These are phyloP conservation scores for Nothopassalora personata DNA, from an alignment of 2,329 filamentous ascomycete genomes.

Conservation along the genomic window DNA sequence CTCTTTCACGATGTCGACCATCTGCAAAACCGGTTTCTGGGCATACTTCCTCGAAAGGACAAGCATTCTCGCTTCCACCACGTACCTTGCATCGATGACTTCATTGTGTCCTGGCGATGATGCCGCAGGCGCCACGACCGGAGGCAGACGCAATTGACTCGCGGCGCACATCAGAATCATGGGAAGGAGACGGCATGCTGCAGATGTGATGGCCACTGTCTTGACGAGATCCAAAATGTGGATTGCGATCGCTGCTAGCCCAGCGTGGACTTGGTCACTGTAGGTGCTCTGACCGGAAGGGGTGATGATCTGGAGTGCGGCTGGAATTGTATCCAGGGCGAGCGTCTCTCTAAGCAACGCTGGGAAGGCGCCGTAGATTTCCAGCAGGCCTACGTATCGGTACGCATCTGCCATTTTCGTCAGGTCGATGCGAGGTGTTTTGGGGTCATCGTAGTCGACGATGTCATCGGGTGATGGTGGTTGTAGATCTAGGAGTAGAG, in stretches of 20 bases:
- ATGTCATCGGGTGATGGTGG: slow-evolving; percentile 46
- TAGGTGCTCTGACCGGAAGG: slow-evolving; percentile 6
- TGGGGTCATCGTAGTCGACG: slow-evolving; percentile 47
- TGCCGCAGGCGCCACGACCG: slow-evolving; percentile 30
- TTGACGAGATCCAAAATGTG: slow-evolving; percentile 48
- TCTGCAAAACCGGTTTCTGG: slow-evolving; percentile 48
- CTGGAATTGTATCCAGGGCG: neutral
- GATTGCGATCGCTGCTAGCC: slow-evolving; percentile 49
- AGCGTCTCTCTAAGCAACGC: slow-evolving; percentile 26
- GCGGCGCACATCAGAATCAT: slow-evolving; percentile 48
- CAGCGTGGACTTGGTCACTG: slow-evolving; percentile 28
- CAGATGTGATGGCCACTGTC: slow-evolving; percentile 48
- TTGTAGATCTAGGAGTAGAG: slow-evolving; percentile 43
- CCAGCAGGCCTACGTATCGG: slow-evolving; percentile 48
- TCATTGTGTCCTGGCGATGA: slow-evolving; percentile 38
- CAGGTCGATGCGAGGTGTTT: slow-evolving; percentile 50
- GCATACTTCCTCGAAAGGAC: slow-evolving; percentile 44
- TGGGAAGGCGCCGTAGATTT: slow-evolving; percentile 52
- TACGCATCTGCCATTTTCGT: slow-evolving; percentile 51
- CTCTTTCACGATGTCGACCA: slow-evolving; percentile 48
- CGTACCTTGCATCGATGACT: slow-evolving; percentile 38
- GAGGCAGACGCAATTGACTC: slow-evolving; percentile 43
- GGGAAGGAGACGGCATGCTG: slow-evolving; percentile 51
- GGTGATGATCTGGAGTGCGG: neutral
- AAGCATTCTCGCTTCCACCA: slow-evolving; percentile 47